phyloP scores from a whole-genome alignment of 768 basidiomycete species.

The Auriscalpium vulgare region DNA sequence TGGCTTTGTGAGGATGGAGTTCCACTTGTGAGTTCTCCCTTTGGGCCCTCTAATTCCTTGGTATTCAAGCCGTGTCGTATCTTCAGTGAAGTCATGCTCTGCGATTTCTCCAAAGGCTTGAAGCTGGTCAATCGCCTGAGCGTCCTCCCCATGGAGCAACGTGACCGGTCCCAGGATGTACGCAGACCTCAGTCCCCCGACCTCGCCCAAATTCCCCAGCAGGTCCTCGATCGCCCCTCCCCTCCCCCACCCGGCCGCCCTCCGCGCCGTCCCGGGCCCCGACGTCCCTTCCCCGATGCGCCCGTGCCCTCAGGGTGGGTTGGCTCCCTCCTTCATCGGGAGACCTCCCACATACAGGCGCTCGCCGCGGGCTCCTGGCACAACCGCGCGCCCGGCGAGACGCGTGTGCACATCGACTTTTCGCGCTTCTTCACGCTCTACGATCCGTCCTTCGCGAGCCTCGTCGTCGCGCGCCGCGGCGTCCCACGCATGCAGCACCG shows the following conservation, averaged over 20 bases:
- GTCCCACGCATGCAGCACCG: constrained; percentile 27
- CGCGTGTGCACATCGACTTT: constrained; percentile 26
- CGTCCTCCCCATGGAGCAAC: neutral
- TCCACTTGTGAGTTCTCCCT: constrained; percentile 2
- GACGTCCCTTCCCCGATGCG: neutral
- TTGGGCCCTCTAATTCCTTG: constrained; percentile 7
- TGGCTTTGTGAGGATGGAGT: constrained; percentile 35
- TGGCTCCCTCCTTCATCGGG: neutral
- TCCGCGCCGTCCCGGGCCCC: neutral
- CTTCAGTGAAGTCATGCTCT: constrained; percentile 11
- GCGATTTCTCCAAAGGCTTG: constrained; percentile 6
- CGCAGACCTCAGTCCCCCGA: neutral
- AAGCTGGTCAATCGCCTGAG: constrained; percentile 4
- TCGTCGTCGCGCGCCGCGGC: constrained; percentile 19
- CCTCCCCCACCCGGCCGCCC: neutral
- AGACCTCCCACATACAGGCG: constrained; percentile 4
- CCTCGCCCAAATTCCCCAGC: neutral
- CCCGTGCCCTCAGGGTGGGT: neutral
- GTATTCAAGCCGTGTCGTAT: constrained; percentile 14
- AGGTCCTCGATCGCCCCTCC: neutral
- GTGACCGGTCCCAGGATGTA: neutral
- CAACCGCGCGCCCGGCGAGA: constrained; percentile 28
- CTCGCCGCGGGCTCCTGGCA: constrained; percentile 21
- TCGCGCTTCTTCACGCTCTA: constrained; percentile 30
- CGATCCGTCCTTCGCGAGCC: constrained; percentile 23